Evolutionary conservation across 2,329 filamentous ascomycete genomes (phyloP).

Genomic region (Aspergillus niger): DNA sequence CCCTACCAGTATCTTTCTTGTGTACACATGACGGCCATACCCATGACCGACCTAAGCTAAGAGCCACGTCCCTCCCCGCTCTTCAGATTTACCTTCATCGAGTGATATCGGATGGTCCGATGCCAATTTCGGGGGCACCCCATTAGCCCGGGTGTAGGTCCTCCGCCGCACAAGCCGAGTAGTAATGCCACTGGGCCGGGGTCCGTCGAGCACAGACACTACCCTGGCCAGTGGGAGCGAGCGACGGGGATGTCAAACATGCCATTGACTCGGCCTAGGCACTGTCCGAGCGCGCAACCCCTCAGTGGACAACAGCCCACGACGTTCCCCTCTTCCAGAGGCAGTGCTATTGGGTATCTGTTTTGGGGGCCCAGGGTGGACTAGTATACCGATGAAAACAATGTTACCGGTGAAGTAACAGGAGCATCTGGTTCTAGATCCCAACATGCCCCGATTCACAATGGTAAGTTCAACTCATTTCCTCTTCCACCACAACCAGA

Average conservation of each 20-base stretch:
- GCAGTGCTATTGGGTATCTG: background rate
- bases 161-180: constrained; percentile 8
- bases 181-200: constrained; percentile 10
- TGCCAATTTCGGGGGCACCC: background rate
- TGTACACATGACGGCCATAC: constrained; percentile 6
- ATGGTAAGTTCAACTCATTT: background rate
- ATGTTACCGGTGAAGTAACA: background rate
- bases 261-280: constrained; percentile 4
- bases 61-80: background rate
- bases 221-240: constrained; percentile 1
- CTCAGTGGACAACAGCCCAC: constrained; percentile 2
- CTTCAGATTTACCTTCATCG: background rate
- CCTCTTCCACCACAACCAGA: background rate
- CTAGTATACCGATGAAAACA: background rate
- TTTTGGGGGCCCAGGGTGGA: background rate
- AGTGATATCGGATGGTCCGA: constrained; percentile 1
- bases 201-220: constrained; percentile 3
- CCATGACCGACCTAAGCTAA: background rate
- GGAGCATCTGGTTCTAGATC: background rate
- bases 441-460: no score
- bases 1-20: background rate
- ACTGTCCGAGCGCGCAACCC: constrained; percentile 6
- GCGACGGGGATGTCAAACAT: constrained; percentile 6
- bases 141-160: constrained; percentile 8
- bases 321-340: background rate